These are phyloP conservation scores for Hypoxylon crocopeplum DNA, from an alignment of 495 filamentous ascomycete species.

Conservation along the genomic window DNA sequence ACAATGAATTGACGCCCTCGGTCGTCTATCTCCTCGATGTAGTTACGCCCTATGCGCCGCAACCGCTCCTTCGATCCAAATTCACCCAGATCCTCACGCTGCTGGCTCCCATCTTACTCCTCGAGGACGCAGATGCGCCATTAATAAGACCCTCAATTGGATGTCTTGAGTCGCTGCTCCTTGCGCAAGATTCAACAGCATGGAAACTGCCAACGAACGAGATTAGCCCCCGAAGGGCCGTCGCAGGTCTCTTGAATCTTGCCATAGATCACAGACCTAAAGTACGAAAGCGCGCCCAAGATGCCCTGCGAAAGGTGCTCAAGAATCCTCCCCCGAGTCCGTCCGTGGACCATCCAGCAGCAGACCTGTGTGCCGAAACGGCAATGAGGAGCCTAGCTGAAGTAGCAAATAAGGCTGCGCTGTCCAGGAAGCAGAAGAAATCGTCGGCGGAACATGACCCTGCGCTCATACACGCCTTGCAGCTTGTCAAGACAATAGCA, in stretches of 20 bases:
- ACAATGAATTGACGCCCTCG: conserved; percentile 84
- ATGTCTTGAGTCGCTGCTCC: conserved; percentile 83
- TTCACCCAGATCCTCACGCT: conserved; percentile 90
- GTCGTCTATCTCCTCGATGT: conserved; percentile 96
- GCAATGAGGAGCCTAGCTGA: conserved; percentile 78
- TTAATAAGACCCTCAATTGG: conserved; percentile 89
- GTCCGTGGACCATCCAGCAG: conserved; percentile 87
- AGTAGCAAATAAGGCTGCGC: conserved; percentile 64
- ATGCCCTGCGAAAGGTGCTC: conserved; percentile 83
- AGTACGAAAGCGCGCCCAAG: conserved; percentile 92
- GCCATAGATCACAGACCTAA: conserved; percentile 91
- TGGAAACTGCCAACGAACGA: conserved; percentile 86
- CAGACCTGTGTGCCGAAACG: conserved; percentile 93
- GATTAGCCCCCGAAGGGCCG: conserved; percentile 85
- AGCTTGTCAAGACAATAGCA: conserved; percentile 87
- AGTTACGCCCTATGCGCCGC: conserved; percentile 80
- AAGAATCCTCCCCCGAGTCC: conserved; percentile 86
- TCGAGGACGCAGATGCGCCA: conserved; percentile 85
- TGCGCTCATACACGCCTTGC: conserved; percentile 85
- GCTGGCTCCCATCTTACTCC: conserved; percentile 80
- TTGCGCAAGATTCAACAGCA: conserved; percentile 84
- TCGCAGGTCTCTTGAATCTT: conserved; percentile 83
- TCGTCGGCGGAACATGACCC: conserved; percentile 73
- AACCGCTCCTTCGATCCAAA: conserved; percentile 85
- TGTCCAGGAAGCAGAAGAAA: conserved; percentile 72